Conservation (phyloP, 2,329 filamentous ascomycete genomes). For the Cercospora brassicicola region DNA sequence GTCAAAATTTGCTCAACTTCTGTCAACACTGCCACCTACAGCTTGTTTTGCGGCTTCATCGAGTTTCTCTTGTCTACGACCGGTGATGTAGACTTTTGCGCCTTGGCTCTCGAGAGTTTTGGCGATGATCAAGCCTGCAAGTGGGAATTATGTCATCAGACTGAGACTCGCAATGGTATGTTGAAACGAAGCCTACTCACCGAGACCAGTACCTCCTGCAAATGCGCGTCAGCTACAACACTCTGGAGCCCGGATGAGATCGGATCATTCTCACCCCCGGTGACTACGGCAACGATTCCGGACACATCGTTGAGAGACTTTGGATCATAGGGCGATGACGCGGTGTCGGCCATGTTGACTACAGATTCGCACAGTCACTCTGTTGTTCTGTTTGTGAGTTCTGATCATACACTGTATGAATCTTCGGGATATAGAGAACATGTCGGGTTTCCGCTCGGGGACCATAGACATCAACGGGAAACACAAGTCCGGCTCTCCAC, state of each 20-base stretch:
- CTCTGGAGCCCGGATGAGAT: background rate
- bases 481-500: background rate
- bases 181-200: background rate
- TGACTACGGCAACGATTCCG: constrained; percentile 37
- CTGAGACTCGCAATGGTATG: background rate
- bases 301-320: constrained; percentile 31
- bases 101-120: constrained; percentile 46
- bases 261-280: constrained; percentile 26
- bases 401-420: background rate
- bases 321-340: constrained; percentile 28
- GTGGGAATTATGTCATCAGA: constrained; percentile 5
- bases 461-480: background rate
- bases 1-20: background rate
- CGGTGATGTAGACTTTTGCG: constrained; percentile 49
- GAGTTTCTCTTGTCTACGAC: constrained; percentile 45
- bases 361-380: background rate
- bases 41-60: constrained; percentile 42
- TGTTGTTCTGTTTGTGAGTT: background rate
- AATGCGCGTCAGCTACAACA: background rate
- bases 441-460: background rate
- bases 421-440: background rate
- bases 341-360: constrained; percentile 9
- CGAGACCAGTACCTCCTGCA: constrained; percentile 11
- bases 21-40: constrained; percentile 16
- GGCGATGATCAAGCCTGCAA: constrained; percentile 40